These are phyloP conservation scores for Furculomyces boomerangus DNA, from an alignment of 371 early-diverging fungal species.

Conservation along the genomic window DNA sequence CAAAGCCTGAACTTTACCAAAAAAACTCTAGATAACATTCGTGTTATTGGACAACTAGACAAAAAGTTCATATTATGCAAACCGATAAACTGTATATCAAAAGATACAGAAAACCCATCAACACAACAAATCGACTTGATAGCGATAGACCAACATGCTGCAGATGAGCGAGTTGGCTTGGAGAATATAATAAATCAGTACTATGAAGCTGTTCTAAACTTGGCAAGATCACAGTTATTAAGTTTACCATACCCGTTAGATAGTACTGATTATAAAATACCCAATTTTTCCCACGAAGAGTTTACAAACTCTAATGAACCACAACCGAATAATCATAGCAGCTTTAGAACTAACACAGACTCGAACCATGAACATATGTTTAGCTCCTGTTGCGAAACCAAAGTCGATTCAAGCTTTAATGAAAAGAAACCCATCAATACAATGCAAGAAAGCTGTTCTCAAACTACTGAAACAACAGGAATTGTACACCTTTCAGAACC, in stretches of 20 bases:
- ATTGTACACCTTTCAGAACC: not conserved
- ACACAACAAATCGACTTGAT: constrained; percentile 19
- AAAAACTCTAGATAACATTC: not conserved
- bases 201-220: not conserved
- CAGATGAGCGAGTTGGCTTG: constrained; percentile 57
- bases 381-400: no score
- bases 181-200: constrained; percentile 31
- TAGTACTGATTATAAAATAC: no score
- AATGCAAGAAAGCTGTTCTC: not conserved
- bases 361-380: no score
- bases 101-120: constrained; percentile 2
- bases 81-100: constrained; percentile 5
- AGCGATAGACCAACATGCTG: constrained; percentile 71
- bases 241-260: no score
- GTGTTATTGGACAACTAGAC: constrained; percentile 47
- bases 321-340: no score
- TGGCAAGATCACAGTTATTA: no score
- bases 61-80: constrained; percentile 38
- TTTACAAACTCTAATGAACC: no score
- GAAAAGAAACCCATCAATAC: not conserved
- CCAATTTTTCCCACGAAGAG: no score
- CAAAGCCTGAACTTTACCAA: not conserved
- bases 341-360: no score
- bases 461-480: not conserved
- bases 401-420: not conserved